phyloP scores from a whole-genome alignment of 805 yeast species.

The Saccharomycopsis olivae region DNA sequence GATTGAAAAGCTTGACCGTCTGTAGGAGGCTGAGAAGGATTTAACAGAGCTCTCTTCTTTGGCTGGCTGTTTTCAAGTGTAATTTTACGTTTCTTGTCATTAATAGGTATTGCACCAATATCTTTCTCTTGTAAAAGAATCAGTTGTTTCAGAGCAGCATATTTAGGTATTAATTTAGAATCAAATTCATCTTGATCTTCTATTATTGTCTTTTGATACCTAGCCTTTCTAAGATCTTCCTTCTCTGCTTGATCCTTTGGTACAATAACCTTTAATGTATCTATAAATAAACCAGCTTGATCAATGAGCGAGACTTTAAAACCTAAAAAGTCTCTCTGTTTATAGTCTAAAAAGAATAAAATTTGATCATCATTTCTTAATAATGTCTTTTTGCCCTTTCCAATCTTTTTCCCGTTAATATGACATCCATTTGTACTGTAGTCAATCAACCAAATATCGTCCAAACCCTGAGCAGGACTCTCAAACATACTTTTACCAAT shows the following conservation, averaged over 20 bases:
- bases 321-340: conserved; percentile 39
- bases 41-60: conserved; percentile 15
- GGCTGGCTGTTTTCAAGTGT: conserved; percentile 3
- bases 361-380: conserved; percentile 57
- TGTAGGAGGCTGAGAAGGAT: conserved; percentile 2
- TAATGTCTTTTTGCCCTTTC: conserved; percentile 51
- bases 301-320: conserved; percentile 46
- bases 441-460: conserved; percentile 74
- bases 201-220: conserved; percentile 5
- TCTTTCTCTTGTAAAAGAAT: not conserved
- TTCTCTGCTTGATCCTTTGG: not conserved
- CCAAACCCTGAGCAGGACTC: conserved; percentile 63
- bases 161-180: conserved; percentile 6
- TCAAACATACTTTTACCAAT: conserved; percentile 46
- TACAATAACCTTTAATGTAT: conserved; percentile 21
- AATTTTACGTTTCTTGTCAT: conserved; percentile 3
- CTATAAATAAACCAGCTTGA: conserved; percentile 53
- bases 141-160: not conserved
- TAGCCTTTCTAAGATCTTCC: not conserved
- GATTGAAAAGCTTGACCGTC: conserved; percentile 7
- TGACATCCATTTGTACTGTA: conserved; percentile 71
- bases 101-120: not conserved
- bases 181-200: conserved; percentile 16
- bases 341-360: conserved; percentile 53
- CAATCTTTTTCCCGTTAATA: conserved; percentile 49